Evolutionary conservation across 2,329 filamentous ascomycete species (phyloP).

Genomic region (Hymenoscyphus occultus): DNA sequence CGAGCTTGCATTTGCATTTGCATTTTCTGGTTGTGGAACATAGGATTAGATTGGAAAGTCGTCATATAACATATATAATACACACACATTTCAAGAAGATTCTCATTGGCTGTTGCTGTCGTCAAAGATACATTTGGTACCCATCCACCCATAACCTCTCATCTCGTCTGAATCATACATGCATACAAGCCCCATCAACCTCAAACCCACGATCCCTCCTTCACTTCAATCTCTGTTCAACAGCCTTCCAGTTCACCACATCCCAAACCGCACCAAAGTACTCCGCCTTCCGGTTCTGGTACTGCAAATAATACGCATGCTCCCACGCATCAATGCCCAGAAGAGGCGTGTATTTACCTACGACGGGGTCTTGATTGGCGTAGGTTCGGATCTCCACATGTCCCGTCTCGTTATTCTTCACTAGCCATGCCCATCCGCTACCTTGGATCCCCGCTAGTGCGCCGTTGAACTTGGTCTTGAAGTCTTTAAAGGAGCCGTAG

Average conservation of each 20-base stretch:
- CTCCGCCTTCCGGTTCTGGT: constrained; percentile 95
- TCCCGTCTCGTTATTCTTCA: constrained; percentile 53
- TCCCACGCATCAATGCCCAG: constrained; percentile 94
- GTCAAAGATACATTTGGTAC: not conserved
- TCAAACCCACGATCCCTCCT: not conserved
- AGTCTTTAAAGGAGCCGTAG: constrained; percentile 51
- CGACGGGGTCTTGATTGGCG: constrained; percentile 86
- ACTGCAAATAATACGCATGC: constrained; percentile 94
- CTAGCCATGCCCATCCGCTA: constrained; percentile 56
- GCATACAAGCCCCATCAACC: not conserved
- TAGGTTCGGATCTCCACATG: constrained; percentile 63
- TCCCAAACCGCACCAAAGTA: constrained; percentile 95
- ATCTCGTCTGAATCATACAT: constrained; percentile 6
- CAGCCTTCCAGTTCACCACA: constrained; percentile 92
- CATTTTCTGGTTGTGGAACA: not conserved
- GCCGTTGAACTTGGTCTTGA: constrained; percentile 57
- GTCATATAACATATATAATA: too few relatives aligned
- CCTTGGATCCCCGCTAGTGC: constrained; percentile 60
- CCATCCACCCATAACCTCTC: not conserved
- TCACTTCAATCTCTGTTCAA: constrained; percentile 67
- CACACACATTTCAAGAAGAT: not conserved
- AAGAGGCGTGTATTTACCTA: constrained; percentile 77
- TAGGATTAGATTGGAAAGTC: not conserved
- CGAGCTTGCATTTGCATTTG: not conserved
- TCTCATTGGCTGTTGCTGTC: not conserved